Evolutionary conservation across 1,139 yeast species (phyloP).

Genomic region (Taiozyma onychis): DNA sequence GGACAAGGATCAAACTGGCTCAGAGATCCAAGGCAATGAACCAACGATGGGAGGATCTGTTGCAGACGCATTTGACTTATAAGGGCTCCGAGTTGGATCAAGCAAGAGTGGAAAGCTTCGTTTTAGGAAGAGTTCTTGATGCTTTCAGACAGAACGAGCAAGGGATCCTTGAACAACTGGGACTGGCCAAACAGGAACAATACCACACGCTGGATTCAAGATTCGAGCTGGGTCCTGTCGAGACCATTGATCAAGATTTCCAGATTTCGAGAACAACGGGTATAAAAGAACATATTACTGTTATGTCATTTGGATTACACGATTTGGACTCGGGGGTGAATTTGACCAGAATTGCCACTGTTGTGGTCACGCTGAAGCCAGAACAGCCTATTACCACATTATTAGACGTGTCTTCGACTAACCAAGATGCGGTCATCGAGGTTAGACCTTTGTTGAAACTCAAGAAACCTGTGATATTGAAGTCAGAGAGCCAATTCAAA

Average conservation of each 20-base stretch:
- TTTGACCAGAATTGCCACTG: slow-evolving; percentile 23
- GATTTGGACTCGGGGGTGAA: slow-evolving; percentile 21
- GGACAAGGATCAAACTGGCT: slow-evolving; percentile 17
- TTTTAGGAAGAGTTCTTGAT: slow-evolving; percentile 27
- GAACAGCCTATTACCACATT: slow-evolving; percentile 7
- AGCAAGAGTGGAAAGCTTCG: slow-evolving; percentile 13
- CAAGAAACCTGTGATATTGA: slow-evolving; percentile 22
- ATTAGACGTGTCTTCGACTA: slow-evolving; percentile 15
- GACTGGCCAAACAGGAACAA: slow-evolving; percentile 7
- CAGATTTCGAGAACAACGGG: slow-evolving; percentile 8
- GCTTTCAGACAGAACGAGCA: slow-evolving; percentile 30
- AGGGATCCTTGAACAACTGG: slow-evolving; percentile 24
- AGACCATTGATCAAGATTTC: slow-evolving; percentile 29
- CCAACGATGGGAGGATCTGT: slow-evolving; percentile 14
- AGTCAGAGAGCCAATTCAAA: slow-evolving; percentile 20
- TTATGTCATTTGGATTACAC: slow-evolving; percentile 26
- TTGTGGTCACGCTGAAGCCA: slow-evolving; percentile 15
- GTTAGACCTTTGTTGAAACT: slow-evolving; percentile 24
- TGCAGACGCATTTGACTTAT: slow-evolving; percentile 13
- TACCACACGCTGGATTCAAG: slow-evolving; percentile 11
- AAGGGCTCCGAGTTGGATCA: slow-evolving; percentile 16
- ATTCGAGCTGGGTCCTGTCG: slow-evolving; percentile 27
- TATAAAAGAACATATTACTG: slow-evolving; percentile 20
- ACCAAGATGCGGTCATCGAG: slow-evolving; percentile 27
- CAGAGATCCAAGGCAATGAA: slow-evolving; percentile 15